Evolutionary conservation across 306 rosid species (phyloP), one percentile per base, ranked within the genome.

Genomic region (Casuarina cunninghamiana): DNA sequence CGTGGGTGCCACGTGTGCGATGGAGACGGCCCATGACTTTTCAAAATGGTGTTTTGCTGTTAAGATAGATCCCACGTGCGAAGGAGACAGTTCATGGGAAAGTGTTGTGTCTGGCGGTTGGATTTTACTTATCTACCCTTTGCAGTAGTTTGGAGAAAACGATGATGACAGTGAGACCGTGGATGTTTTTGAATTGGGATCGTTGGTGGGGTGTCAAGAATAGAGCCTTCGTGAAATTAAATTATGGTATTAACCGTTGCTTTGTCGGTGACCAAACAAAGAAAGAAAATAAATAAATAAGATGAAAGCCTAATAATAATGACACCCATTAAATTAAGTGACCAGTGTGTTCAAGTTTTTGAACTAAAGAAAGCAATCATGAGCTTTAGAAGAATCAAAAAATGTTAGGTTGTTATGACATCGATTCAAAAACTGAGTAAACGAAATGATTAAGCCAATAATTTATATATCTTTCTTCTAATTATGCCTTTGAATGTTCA

Each of bases 11-110:
- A 87, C 87, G 89, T 88, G 89, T 81, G 50, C 71, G 42, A 77
- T 75, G 78, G 79, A 85, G 84, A 50, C 81, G 66, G 75, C 15
- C 44, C 21, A 21, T 71, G 43, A 63, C 85, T 62, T 89, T 84
- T 76, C 48, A 75, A 83, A 81, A 69, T 35, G 35, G 69, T 13
- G 53, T 57, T 2, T 57, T 2, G 53, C 44, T 44, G 51, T 71
- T 12, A 39, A 21, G 58, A 53, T 15, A 53, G 44, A 49, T 84
- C 85, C 72, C 91, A 85, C 93, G 93, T 88, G 91, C 48, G 89
- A 80, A 69, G 84, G 50, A 5, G 87, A 86, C 82, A 50, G 71
- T 2, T 75, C 38, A 12, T 58, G 53, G 75, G 57, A 46, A 77
- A 72, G 53, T 48, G 55, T 26, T 5, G 38, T 44, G 0, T 0